Conservation (phyloP, 129 eudicot genomes). For the Ambrosia trifida region DNA sequence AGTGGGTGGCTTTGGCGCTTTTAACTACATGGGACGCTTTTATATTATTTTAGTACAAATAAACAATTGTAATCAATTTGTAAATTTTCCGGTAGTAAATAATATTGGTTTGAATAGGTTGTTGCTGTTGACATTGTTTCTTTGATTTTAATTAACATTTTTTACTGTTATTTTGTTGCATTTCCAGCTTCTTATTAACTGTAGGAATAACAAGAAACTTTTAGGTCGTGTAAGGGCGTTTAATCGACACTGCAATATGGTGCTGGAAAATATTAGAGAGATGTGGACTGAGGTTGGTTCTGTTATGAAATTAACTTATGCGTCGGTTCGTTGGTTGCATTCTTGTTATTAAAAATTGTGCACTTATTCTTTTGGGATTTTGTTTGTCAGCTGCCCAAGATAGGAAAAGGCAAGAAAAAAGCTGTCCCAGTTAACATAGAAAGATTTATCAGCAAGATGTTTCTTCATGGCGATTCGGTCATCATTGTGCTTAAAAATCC, state of each 20-base stretch:
- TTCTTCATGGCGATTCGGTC: slow-evolving; percentile 93
- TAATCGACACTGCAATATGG: slow-evolving; percentile 97
- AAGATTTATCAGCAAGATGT: slow-evolving; percentile 94
- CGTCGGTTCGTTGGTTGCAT: neutral
- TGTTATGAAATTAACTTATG: neutral
- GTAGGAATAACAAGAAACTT: slow-evolving; percentile 84
- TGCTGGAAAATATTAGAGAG: slow-evolving; percentile 88
- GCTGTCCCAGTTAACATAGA: slow-evolving; percentile 91
- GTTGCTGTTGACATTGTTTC: neutral
- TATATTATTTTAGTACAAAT: neutral
- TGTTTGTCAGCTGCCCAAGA: slow-evolving; percentile 68
- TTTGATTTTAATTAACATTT: neutral
- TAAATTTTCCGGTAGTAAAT: neutral
- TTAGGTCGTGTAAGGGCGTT: slow-evolving; percentile 93
- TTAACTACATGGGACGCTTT: too few species aligned
- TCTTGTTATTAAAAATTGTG: neutral
- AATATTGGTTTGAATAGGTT: neutral
- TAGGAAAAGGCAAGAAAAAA: slow-evolving; percentile 98
- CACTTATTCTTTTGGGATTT: neutral
- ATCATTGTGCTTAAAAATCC: slow-evolving; percentile 93
- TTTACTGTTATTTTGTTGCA: neutral
- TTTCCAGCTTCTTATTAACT: slow-evolving; percentile 74
- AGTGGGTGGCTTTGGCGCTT: too few species aligned
- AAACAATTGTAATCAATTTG: neutral
- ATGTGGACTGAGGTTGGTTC: slow-evolving; percentile 95